phyloP scores from a whole-genome alignment of 768 basidiomycete genomes.

The Leccinum subgranulosum region DNA sequence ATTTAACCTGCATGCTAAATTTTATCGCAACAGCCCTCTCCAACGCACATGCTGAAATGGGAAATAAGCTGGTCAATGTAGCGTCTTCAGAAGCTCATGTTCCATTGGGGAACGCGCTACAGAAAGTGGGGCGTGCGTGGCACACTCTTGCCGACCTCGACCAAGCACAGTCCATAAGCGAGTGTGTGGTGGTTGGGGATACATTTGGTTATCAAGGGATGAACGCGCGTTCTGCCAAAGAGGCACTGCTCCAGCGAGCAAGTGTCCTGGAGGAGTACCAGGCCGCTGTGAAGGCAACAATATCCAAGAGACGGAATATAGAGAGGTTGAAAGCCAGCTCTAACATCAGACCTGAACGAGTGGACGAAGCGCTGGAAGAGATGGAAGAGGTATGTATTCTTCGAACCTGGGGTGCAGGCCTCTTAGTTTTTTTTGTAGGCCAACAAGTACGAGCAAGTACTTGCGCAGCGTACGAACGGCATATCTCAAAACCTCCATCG shows the following conservation, averaged over 20 bases:
- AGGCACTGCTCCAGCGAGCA: constrained; percentile 87
- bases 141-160: constrained; percentile 87
- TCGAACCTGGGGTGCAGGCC: not conserved
- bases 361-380: constrained; percentile 90
- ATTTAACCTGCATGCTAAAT: not conserved
- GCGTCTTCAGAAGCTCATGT: constrained; percentile 87
- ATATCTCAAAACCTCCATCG: constrained; percentile 93
- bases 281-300: constrained; percentile 86
- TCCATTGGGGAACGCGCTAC: constrained; percentile 77
- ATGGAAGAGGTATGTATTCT: constrained; percentile 72
- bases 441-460: constrained; percentile 80
- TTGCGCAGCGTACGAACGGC: constrained; percentile 83
- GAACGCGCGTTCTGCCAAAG: constrained; percentile 96
- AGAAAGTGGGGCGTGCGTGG: constrained; percentile 83
- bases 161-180: constrained; percentile 88
- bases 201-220: constrained; percentile 93
- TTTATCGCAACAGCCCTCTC: constrained; percentile 58
- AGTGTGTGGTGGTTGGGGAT: constrained; percentile 95
- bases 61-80: constrained; percentile 87
- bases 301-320: constrained; percentile 89
- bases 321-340: constrained; percentile 84
- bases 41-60: constrained; percentile 79
- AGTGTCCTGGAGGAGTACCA: constrained; percentile 93
- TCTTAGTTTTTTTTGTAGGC: constrained; percentile 51
- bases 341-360: constrained; percentile 80